Evolutionary conservation across 441 rosid genomes (phyloP).

Genomic region (Jatropha multifida): DNA sequence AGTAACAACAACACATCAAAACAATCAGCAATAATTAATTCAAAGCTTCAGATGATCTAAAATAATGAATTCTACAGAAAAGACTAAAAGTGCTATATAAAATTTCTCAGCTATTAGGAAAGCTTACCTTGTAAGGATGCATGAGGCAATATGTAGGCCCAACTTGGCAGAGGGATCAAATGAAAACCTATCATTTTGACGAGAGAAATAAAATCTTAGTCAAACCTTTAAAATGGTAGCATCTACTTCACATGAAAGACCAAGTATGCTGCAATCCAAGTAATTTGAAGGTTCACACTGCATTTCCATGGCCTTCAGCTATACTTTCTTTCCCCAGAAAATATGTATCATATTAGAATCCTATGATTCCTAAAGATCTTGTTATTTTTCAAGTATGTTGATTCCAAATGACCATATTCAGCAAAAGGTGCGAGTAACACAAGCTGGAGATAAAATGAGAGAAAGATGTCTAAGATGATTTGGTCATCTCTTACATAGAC

Average conservation of each 20-base stretch:
- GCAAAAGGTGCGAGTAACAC: no score
- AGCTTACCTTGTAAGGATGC: conserved; percentile 79
- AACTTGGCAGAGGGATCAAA: conserved; percentile 79
- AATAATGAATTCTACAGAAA: conserved; percentile 7
- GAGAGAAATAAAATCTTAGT: conserved; percentile 12
- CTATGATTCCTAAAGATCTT: neutral
- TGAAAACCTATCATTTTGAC: conserved; percentile 64
- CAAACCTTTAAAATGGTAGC: neutral
- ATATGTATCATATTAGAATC: neutral
- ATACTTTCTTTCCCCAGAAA: no score
- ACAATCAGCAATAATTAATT: conserved; percentile 1
- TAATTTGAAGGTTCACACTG: neutral
- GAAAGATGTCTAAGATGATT: no score
- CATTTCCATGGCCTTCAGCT: neutral
- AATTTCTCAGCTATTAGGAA: neutral
- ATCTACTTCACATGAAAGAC: neutral
- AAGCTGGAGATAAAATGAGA: no score
- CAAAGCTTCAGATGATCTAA: conserved; percentile 9
- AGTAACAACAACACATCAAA: conserved; percentile 24
- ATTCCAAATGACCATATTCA: no score
- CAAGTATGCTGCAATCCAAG: neutral
- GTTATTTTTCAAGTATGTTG: neutral
- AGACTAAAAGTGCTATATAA: neutral
- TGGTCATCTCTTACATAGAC: no score
- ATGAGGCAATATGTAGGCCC: conserved; percentile 91